Base-by-base conservation (phyloP, 495 filamentous ascomycete genomes). In the Aspergillus haitiensis region DNA sequence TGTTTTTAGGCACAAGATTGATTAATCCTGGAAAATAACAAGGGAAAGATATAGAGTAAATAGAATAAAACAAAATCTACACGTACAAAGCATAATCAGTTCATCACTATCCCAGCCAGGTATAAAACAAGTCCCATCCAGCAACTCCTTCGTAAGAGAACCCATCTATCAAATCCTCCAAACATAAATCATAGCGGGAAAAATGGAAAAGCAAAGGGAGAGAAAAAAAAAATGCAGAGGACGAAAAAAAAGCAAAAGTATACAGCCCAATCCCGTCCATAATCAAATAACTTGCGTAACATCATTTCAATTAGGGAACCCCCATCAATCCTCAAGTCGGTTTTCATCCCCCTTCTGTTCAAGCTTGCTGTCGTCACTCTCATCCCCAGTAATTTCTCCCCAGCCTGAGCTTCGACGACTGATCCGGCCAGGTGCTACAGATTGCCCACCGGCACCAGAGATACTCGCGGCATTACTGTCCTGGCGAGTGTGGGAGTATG, bases 381-480 rank as follows among this genome's bases (percentile, higher is more conserved):
- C 78, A 18, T 79, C 78, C 50, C 82, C 84, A 5, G 73, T 75
- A 40, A 82, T 76, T 39, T 86, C 84, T 36, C 78, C 84, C 84
- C 84, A 86, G 2, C 82, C 84, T 16, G 84, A 88, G 65, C 83
- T 86, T 50, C 84, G 71, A 37, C 86, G 81, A 63, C 82, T 86
- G 51, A 86, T 67, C 34, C 80, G 80, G 31, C 81, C 82, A 34
- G 74, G 62, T 49, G 73, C 45, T 64, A 67, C 61, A 51, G 65
- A 36, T 31, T 75, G 68, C 21, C 66, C 65, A 44, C 76, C 63
- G 8, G 64, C 69, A 12, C 87, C 86, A 16, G 79, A 80, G 55
- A 93, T 88, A 65, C 89, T 94, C 21, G 88, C 88, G 37, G 81
- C 87, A 27, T 91, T 84, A 67, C 92, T 96, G 64, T 96, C 92